Conservation (phyloP, 257 asterid species). For the Ajuga chamaepitys region DNA sequence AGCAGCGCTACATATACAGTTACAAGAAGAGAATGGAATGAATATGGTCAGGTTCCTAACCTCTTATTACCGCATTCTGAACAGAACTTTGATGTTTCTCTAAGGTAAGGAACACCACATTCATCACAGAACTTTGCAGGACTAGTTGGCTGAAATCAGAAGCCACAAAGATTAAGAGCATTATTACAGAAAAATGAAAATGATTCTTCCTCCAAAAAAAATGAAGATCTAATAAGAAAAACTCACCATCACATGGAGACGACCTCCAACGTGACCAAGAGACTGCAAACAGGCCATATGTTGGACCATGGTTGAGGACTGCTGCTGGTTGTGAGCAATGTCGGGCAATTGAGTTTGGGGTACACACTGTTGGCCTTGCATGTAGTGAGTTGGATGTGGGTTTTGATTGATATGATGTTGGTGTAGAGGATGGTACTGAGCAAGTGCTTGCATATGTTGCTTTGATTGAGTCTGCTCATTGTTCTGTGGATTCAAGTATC, state of each 20-base stretch:
- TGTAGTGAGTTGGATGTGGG: conserved; percentile 51
- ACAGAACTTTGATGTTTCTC: conserved; percentile 89
- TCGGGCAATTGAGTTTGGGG: conserved; percentile 72
- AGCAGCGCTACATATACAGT: neutral
- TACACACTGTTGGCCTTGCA: conserved; percentile 67
- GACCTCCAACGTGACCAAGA: conserved; percentile 71
- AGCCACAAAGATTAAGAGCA: neutral
- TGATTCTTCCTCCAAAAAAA: neutral
- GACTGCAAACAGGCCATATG: conserved; percentile 72
- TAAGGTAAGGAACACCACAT: conserved; percentile 77
- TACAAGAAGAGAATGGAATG: neutral
- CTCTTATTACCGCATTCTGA: conserved; percentile 85
- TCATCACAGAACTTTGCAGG: conserved; percentile 93
- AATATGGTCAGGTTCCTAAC: conserved; percentile 50
- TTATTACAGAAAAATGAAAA: neutral
- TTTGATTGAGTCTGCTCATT: conserved; percentile 53
- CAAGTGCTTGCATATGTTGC: conserved; percentile 55
- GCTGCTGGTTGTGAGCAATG: conserved; percentile 65
- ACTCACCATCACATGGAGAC: conserved; percentile 68
- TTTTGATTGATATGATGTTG: conserved; percentile 52
- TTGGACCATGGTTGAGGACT: conserved; percentile 48
- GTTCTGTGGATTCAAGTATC: conserved; percentile 29
- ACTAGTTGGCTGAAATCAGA: conserved; percentile 52
- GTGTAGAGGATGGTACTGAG: conserved; percentile 61
- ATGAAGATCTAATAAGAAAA: neutral